Conservation (phyloP, 2,329 filamentous ascomycete species). For the Colletotrichum incanum region DNA sequence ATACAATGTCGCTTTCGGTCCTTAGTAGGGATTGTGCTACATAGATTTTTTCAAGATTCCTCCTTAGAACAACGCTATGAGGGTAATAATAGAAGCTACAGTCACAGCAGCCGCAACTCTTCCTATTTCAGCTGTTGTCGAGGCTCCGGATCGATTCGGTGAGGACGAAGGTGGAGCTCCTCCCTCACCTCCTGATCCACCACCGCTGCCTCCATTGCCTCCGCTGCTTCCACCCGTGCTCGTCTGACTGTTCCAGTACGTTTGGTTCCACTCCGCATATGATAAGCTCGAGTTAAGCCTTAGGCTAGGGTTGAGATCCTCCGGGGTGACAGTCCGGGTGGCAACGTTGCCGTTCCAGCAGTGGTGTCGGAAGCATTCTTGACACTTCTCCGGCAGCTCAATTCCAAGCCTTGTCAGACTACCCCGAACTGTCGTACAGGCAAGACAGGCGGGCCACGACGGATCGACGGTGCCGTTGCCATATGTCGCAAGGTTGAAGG, state of each 20-base stretch:
- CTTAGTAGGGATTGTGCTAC: neutral
- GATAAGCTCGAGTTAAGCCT: constrained; percentile 46
- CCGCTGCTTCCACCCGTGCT: constrained; percentile 6
- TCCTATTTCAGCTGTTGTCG: constrained; percentile 4
- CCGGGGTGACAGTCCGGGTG: constrained; percentile 32
- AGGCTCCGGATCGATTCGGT: neutral
- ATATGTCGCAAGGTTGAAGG: constrained; percentile 83
- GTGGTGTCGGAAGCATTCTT: constrained; percentile 47
- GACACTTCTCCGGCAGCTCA: constrained; percentile 46
- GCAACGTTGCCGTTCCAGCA: constrained; percentile 48
- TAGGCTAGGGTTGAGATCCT: constrained; percentile 43
- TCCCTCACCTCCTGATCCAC: neutral
- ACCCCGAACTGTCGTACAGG: constrained; percentile 83
- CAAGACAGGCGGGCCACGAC: constrained; percentile 84
- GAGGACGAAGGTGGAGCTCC: constrained; percentile 6
- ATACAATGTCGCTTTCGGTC: constrained; percentile 13
- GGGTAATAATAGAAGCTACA: constrained; percentile 16
- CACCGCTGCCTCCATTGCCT: neutral
- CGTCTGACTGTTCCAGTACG: constrained; percentile 25
- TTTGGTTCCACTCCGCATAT: constrained; percentile 47
- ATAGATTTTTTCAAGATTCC: too few relatives aligned
- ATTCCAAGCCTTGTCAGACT: constrained; percentile 66
- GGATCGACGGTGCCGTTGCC: constrained; percentile 81
- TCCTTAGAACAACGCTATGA: constrained; percentile 9
- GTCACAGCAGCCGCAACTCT: constrained; percentile 16